phyloP scores from a whole-genome alignment of 805 yeast species.

The Ogataea pini region DNA sequence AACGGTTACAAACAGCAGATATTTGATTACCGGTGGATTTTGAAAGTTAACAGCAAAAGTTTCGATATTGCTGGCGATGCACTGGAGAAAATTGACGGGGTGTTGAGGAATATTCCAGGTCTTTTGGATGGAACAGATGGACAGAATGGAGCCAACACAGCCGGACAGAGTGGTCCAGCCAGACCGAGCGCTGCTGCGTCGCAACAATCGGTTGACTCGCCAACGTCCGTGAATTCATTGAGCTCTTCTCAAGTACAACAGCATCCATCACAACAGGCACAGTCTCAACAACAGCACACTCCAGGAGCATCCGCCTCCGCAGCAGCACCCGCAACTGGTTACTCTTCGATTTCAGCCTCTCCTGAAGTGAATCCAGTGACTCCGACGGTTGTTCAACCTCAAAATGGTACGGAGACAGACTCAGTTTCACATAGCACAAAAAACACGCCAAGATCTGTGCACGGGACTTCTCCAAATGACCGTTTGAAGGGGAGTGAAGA shows the following conservation, averaged over 20 bases:
- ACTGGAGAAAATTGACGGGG: conserved; percentile 65
- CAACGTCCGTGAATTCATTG: conserved; percentile 9
- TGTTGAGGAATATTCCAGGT: conserved; percentile 76
- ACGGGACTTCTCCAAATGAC: not conserved
- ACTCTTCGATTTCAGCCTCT: conserved; percentile 8
- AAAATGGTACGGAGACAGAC: not conserved
- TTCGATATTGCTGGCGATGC: conserved; percentile 82
- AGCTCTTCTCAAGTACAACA: conserved; percentile 8
- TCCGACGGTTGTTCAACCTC: conserved; percentile 4
- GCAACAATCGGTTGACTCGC: conserved; percentile 1
- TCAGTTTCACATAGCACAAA: not conserved
- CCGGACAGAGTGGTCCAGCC: too few relatives aligned
- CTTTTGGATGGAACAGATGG: conserved; percentile 34
- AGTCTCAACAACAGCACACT: not conserved
- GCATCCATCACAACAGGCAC: not conserved
- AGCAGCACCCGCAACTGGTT: conserved; percentile 1
- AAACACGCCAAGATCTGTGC: not conserved
- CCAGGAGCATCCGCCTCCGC: conserved; percentile 1
- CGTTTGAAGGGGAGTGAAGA: not conserved
- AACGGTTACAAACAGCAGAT: conserved; percentile 65
- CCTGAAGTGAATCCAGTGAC: conserved; percentile 14
- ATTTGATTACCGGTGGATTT: conserved; percentile 72
- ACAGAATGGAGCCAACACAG: too few relatives aligned
- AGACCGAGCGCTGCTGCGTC: not conserved
- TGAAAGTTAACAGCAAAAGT: conserved; percentile 72